phyloP scores from a whole-genome alignment of 148 eudicot species.

The Fagopyrum homotropicum region DNA sequence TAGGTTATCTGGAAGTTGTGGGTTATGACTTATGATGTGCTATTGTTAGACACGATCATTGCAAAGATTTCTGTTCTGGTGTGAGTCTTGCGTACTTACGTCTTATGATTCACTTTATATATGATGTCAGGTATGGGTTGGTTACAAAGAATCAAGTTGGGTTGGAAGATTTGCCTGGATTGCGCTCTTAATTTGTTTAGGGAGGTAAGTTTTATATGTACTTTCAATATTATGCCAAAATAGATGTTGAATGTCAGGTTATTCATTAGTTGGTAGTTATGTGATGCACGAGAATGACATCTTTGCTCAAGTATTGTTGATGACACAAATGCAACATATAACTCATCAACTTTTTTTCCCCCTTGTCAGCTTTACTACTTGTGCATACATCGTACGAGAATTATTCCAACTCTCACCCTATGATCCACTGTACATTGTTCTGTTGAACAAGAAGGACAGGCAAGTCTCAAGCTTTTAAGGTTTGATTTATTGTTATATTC shows the following conservation, averaged over 20 bases:
- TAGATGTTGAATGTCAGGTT: too few species aligned
- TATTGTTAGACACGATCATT: neutral
- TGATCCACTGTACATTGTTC: slow-evolving; percentile 50
- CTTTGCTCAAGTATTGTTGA: neutral
- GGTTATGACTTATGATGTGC: neutral
- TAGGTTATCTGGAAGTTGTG: neutral
- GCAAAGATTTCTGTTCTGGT: neutral
- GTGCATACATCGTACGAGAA: slow-evolving; percentile 54
- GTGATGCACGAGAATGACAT: too few species aligned
- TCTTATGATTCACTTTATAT: neutral
- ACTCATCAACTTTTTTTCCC: neutral
- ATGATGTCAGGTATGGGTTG: slow-evolving; percentile 62
- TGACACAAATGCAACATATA: neutral
- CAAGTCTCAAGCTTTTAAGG: slow-evolving; percentile 26
- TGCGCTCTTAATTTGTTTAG: slow-evolving; percentile 46
- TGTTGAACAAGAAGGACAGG: slow-evolving; percentile 57
- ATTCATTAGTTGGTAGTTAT: too few species aligned
- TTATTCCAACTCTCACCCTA: slow-evolving; percentile 43
- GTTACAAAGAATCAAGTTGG: slow-evolving; percentile 70
- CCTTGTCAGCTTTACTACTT: slow-evolving; percentile 45
- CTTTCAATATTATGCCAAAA: neutral
- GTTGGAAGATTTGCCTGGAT: slow-evolving; percentile 46
- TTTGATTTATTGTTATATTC: neutral
- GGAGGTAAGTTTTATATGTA: slow-evolving; percentile 38
- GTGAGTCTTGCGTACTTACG: neutral